These are phyloP conservation scores for Quillaja saponaria DNA, from an alignment of 306 rosid species.

Conservation along the genomic window DNA sequence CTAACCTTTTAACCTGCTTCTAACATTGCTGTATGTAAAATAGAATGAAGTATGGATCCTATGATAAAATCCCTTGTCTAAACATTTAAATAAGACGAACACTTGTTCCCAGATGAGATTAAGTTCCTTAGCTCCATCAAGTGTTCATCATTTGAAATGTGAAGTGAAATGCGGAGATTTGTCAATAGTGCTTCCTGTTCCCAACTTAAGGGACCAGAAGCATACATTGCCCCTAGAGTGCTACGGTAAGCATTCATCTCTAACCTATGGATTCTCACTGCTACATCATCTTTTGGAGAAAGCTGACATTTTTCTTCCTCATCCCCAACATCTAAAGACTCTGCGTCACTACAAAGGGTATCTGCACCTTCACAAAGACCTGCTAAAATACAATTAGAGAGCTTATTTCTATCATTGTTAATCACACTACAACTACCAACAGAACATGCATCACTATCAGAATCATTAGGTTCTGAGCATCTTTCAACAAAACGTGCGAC, in stretches of 20 bases:
- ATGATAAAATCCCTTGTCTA: conserved; percentile 10
- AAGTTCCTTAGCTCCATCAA: conserved; percentile 52
- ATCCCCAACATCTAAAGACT: conserved; percentile 50
- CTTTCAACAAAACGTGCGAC: conserved; percentile 45
- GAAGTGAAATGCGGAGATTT: conserved; percentile 77
- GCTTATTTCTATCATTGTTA: conserved; percentile 41
- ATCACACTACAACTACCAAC: conserved; percentile 84
- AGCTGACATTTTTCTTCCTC: conserved; percentile 41
- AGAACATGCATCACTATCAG: conserved; percentile 61
- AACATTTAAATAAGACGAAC: conserved; percentile 28
- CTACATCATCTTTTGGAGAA: conserved; percentile 42
- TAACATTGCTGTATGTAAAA: conserved; percentile 24
- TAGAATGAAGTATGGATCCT: background rate
- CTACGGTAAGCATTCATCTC: conserved; percentile 70
- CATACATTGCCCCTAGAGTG: conserved; percentile 66
- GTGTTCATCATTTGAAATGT: conserved; percentile 88
- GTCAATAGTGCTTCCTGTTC: conserved; percentile 80
- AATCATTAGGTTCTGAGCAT: conserved; percentile 46
- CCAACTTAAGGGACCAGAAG: conserved; percentile 93
- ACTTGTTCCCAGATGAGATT: conserved; percentile 40
- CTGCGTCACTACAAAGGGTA: conserved; percentile 60
- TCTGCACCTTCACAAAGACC: conserved; percentile 53
- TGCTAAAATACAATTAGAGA: conserved; percentile 43
- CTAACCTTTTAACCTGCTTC: conserved; percentile 10
- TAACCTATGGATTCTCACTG: conserved; percentile 61